Conservation (phyloP, 2,329 filamentous ascomycete species). For the Xylaria hypoxylon region DNA sequence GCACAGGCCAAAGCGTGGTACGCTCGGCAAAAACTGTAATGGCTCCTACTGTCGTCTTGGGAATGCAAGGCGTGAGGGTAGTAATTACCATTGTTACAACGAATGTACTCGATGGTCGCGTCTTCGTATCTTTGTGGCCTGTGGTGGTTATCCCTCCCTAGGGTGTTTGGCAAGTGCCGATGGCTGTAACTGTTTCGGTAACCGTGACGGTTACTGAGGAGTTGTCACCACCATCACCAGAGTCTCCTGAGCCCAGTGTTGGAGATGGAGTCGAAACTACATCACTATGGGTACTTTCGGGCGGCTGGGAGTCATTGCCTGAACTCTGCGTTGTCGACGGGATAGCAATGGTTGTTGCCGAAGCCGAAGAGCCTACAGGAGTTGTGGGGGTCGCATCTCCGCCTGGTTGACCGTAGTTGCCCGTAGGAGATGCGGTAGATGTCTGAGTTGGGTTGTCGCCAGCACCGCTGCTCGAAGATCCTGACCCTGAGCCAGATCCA, state of each 20-base stretch:
- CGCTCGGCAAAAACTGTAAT: constrained; percentile 26
- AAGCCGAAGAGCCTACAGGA: constrained; percentile 20
- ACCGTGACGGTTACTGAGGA: constrained; percentile 45
- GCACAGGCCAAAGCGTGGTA: constrained; percentile 15
- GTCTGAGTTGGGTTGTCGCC: constrained; percentile 33
- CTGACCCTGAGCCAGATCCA: constrained; percentile 2
- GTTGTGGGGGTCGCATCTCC: constrained; percentile 35
- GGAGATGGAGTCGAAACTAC: constrained; percentile 17
- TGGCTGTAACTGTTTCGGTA: constrained; percentile 48
- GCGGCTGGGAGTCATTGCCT: constrained; percentile 26
- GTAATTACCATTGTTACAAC: constrained; percentile 21
- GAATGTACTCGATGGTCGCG: constrained; percentile 30
- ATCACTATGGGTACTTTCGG: constrained; percentile 31
- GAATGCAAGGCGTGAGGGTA: constrained; percentile 23
- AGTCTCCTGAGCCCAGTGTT: constrained; percentile 16
- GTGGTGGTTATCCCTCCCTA: constrained; percentile 40
- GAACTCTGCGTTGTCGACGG: constrained; percentile 25
- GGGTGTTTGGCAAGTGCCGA: constrained; percentile 44
- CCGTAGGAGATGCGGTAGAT: constrained; percentile 39
- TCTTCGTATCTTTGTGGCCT: constrained; percentile 23
- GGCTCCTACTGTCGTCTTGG: constrained; percentile 30
- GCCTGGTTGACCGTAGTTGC: constrained; percentile 43
- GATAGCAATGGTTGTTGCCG: constrained; percentile 37
- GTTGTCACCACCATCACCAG: constrained; percentile 24
- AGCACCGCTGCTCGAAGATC: constrained; percentile 24